A percentile compares a stretch with the other conserved stretches of the same genome.
Conservation (phyloP, 352 stramenopile species). For the Globisporangium echinulatum region DNA sequence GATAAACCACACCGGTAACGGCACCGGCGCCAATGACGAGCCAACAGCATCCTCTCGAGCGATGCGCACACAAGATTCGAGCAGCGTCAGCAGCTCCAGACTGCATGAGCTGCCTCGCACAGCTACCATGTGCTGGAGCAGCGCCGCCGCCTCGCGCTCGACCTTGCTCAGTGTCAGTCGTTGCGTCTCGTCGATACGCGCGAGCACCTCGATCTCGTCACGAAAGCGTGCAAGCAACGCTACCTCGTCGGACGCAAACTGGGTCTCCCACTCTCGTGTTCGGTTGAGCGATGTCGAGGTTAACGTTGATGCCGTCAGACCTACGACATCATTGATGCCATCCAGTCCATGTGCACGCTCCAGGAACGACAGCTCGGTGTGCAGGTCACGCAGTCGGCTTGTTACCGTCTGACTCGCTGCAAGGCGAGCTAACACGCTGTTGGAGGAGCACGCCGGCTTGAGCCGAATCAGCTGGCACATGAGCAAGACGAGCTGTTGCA, state of each 20-base stretch:
- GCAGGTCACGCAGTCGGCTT: slow-evolving; percentile 1
- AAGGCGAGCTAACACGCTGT: slow-evolving; percentile 2
- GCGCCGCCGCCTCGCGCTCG: neutral
- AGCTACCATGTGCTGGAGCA: slow-evolving; percentile 1
- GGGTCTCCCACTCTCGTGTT: neutral
- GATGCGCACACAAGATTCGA: neutral
- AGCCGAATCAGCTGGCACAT: neutral
- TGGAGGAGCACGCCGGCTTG: neutral
- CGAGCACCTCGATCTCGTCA: neutral
- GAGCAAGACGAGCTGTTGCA: slow-evolving; percentile 1
- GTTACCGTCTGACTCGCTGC: neutral
- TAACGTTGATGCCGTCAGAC: neutral
- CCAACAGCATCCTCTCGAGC: too few relatives aligned
- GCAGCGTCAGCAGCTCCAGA: neutral
- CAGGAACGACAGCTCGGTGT: slow-evolving; percentile 3
- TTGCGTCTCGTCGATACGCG: neutral
- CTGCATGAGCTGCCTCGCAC: slow-evolving; percentile 3
- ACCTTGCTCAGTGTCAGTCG: neutral
- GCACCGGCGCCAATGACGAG: too few relatives aligned
- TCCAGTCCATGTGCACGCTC: too few relatives aligned
- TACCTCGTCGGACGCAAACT: neutral
- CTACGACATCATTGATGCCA: too few relatives aligned
- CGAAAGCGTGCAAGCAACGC: neutral
- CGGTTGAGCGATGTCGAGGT: neutral
- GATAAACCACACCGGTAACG: slow-evolving; percentile 42